Percentiles rank a stretch among this genome's conserved stretches.
These are phyloP conservation scores for Chlamydomonas asymmetrica DNA, from an alignment of 139 green algal species.

Conservation along the genomic window DNA sequence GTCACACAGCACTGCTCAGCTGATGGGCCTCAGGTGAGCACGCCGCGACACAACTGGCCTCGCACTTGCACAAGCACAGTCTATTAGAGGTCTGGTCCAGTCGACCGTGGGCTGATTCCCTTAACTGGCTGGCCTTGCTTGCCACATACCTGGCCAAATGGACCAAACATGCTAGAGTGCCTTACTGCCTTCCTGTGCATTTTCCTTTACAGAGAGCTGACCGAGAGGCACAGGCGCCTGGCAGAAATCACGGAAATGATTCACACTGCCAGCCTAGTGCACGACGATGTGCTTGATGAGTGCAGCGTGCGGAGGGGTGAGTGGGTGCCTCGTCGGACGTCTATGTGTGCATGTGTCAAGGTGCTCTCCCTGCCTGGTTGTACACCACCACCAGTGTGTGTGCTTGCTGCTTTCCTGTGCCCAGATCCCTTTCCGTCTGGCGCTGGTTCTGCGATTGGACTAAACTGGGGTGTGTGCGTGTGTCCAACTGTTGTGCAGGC, in stretches of 20 bases:
- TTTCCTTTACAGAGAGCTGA: constrained; percentile 79
- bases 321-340: background rate
- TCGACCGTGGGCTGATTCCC: no score
- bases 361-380: background rate
- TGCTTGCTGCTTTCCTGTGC: background rate
- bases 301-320: constrained; percentile 83
- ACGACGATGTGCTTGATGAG: constrained; percentile 99
- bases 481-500: constrained; percentile 64
- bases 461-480: no score
- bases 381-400: background rate
- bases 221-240: constrained; percentile 82
- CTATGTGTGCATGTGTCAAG: background rate
- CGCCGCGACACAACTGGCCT: no score
- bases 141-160: background rate
- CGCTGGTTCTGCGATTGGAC: no score
- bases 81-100: no score
- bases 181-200: constrained; percentile 1
- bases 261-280: constrained; percentile 96
- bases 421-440: no score
- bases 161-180: background rate
- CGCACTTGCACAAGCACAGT: no score
- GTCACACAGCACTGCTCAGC: constrained; percentile 72
- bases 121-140: no score
- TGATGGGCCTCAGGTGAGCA: constrained; percentile 61
- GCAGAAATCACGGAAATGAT: constrained; percentile 99